Base-by-base conservation (phyloP, 2,329 filamentous ascomycete species). In the Zasmidium citrigriseum region DNA sequence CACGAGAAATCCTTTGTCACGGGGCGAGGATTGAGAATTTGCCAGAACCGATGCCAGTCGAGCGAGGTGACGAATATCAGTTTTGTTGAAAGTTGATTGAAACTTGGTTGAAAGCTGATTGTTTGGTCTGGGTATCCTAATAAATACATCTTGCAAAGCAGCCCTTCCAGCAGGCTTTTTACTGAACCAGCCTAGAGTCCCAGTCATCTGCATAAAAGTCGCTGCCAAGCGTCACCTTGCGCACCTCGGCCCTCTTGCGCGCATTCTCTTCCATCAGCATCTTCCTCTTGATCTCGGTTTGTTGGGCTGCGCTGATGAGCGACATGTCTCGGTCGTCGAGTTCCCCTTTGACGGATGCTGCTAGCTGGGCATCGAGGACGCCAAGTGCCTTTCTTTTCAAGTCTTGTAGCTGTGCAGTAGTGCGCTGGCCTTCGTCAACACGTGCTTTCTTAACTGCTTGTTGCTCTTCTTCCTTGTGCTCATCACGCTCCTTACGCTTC, bases 321-420 rank as follows among this genome's bases (percentile, higher is more conserved):
- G 72, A 70, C 20, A 80, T 53, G 22, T 76, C 68, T 45, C 56
- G 62, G 24, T 70, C 65, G 16, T 74, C 59, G 12, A 78, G 65
- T n/a, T 77, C 73, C 3, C 55, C 54, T 58, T 68, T 71, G 1
- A 73, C 75, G 22, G 70, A 69, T 3, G 64, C 54, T 1, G 72
- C 74, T 12, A 81, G 70, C 65, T 80, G 75, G 25, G 71, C 64
- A 55, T 79, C 75, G 2, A 81, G 66, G 29, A 73, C 70, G 3
- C 66, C 61, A 24, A 80, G 54, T 11, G 78, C 76, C 46, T 72
- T 74, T 4, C 61, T 55, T 46, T 72, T 70, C 46, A 79, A 59
- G 3, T 68, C 63, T 18, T 72, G 71, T 3, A 75, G 59, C 18
- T 75, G 71, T 3, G 21, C 52, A 38, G 70, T 65, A 14, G 68